Evolutionary conservation across 2,329 filamentous ascomycete species (phyloP).

Genomic region (Cercospora sp.): DNA sequence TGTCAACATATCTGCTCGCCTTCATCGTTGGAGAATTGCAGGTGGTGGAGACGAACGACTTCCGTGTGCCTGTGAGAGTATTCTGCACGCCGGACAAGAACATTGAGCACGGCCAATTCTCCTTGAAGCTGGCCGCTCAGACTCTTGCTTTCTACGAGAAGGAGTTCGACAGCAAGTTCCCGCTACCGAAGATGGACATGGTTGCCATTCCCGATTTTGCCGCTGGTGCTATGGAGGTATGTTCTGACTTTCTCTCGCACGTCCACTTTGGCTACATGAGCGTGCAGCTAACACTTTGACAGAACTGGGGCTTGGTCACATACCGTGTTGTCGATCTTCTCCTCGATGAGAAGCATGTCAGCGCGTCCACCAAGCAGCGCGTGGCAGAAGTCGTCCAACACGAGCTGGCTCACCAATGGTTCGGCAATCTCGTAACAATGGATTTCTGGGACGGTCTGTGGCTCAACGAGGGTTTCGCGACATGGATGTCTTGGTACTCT

Average conservation of each 20-base stretch:
- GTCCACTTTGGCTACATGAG: not conserved
- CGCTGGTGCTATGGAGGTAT: constrained; percentile 56
- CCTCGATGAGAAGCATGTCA: constrained; percentile 86
- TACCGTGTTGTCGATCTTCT: constrained; percentile 91
- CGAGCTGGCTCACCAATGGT: constrained; percentile 97
- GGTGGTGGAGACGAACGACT: constrained; percentile 86
- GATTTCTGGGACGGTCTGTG: constrained; percentile 97
- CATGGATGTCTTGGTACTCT: constrained; percentile 91
- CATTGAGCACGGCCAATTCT: constrained; percentile 88
- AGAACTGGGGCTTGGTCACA: constrained; percentile 96
- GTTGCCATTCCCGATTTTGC: constrained; percentile 95
- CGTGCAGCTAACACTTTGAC: constrained; percentile 65
- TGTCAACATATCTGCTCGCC: constrained; percentile 94
- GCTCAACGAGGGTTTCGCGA: constrained; percentile 92
- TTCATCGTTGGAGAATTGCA: constrained; percentile 95
- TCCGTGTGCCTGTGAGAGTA: constrained; percentile 90
- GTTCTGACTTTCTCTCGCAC: not conserved
- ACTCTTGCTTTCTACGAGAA: constrained; percentile 95
- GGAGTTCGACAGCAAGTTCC: constrained; percentile 83
- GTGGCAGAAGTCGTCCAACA: constrained; percentile 96
- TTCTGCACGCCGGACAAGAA: constrained; percentile 88
- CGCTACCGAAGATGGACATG: constrained; percentile 94
- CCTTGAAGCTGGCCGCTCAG: constrained; percentile 81
- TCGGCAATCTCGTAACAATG: constrained; percentile 96
- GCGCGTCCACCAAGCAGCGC: constrained; percentile 85